phyloP scores from a whole-genome alignment of 371 early-diverging fungal genomes.

The Funneliformis caledonium region DNA sequence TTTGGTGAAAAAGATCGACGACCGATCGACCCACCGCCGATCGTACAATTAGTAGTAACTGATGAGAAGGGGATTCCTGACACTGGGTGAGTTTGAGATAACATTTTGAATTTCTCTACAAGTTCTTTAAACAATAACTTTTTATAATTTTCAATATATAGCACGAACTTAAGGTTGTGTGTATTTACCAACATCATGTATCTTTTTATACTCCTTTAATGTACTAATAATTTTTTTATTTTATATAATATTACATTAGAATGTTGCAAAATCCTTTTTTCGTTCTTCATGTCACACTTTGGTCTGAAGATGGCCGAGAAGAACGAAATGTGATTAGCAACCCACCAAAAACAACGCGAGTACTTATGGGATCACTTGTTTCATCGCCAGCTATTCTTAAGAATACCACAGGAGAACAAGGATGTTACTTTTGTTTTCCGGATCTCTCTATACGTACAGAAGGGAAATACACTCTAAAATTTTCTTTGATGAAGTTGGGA shows the following conservation, averaged over 20 bases:
- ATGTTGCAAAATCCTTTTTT: constrained; percentile 65
- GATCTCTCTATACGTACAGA: constrained; percentile 89
- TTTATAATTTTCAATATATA: background rate
- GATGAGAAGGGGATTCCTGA: constrained; percentile 36
- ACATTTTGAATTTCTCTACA: background rate
- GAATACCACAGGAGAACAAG: constrained; percentile 73
- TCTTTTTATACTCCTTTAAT: constrained; percentile 1
- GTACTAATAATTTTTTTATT: background rate
- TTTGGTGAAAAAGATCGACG: constrained; percentile 78
- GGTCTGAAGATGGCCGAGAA: constrained; percentile 64
- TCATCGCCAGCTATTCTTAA: constrained; percentile 79
- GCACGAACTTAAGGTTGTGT: constrained; percentile 29
- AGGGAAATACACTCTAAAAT: constrained; percentile 83
- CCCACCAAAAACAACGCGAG: constrained; percentile 69
- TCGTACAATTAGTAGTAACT: constrained; percentile 52
- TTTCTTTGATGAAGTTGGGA: constrained; percentile 67
- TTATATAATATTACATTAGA: background rate
- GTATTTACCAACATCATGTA: background rate
- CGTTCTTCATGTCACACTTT: constrained; percentile 77
- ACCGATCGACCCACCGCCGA: constrained; percentile 64
- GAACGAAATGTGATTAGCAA: constrained; percentile 62
- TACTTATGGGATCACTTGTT: constrained; percentile 80
- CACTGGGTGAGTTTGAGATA: constrained; percentile 23
- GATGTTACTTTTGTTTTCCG: constrained; percentile 91
- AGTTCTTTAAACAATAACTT: background rate